Percentiles rank a stretch among this genome's conserved stretches.
Evolutionary conservation across 306 rosid genomes (phyloP).

Genomic region (Coriaria nepalensis): DNA sequence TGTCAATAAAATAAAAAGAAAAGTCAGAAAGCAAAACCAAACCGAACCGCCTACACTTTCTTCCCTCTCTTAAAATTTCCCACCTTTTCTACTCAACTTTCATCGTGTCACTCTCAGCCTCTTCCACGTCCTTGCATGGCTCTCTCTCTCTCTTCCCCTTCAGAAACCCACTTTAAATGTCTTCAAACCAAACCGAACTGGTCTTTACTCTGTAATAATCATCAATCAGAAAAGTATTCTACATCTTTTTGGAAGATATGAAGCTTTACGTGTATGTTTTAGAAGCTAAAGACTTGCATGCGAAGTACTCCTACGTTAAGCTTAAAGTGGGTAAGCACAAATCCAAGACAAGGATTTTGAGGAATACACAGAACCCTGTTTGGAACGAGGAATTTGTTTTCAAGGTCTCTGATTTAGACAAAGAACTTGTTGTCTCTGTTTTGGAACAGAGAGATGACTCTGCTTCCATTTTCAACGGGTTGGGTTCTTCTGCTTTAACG

Average conservation of each 20-base stretch:
- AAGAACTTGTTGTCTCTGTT: constrained; percentile 44
- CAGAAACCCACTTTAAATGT: too few species aligned
- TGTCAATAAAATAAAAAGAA: too few species aligned
- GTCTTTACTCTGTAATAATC: too few species aligned
- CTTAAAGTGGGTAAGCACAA: constrained; percentile 49
- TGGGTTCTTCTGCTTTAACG: constrained; percentile 23
- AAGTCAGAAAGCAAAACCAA: too few species aligned
- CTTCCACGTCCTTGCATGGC: too few species aligned
- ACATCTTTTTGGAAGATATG: constrained; percentile 22
- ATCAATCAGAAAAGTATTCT: too few species aligned
- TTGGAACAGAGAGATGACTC: constrained; percentile 21
- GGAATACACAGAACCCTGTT: constrained; percentile 28
- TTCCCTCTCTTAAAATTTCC: too few species aligned
- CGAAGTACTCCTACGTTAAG: constrained; percentile 43
- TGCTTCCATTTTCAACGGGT: constrained; percentile 20
- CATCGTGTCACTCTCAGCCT: too few species aligned
- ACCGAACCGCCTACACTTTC: too few species aligned
- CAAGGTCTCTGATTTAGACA: constrained; percentile 27
- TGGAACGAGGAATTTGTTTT: constrained; percentile 79
- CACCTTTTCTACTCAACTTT: too few species aligned
- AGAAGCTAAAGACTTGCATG: constrained; percentile 51
- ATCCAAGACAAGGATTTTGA: constrained; percentile 42
- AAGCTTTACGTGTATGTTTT: constrained; percentile 56
- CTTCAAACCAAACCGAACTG: too few species aligned
- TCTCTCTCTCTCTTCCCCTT: too few species aligned